phyloP scores from a whole-genome alignment of 805 yeast genomes.

The Saturnispora serradocipensis region DNA sequence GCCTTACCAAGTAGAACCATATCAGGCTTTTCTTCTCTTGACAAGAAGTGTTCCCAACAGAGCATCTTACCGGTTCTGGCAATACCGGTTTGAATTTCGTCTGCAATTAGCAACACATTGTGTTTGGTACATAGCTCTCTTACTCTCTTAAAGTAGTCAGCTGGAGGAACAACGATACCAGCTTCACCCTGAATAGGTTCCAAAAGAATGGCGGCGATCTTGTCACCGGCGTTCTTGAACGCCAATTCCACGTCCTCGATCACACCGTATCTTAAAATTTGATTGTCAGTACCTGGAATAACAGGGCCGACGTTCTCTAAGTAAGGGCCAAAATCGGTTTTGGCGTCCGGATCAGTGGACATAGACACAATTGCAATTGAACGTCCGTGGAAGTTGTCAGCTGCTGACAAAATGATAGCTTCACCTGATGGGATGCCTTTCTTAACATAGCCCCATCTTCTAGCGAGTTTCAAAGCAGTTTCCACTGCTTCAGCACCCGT shows the following conservation, averaged over 20 bases:
- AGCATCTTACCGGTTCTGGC: slow-evolving; percentile 95
- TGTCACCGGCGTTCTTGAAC: slow-evolving; percentile 72
- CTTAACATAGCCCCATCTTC: slow-evolving; percentile 93
- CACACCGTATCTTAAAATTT: slow-evolving; percentile 68
- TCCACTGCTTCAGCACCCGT: slow-evolving; percentile 99
- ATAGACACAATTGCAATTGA: slow-evolving; percentile 90
- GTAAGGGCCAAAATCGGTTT: slow-evolving; percentile 83
- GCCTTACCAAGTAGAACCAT: slow-evolving; percentile 88
- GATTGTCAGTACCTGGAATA: slow-evolving; percentile 59
- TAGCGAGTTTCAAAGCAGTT: slow-evolving; percentile 85
- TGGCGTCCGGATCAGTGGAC: slow-evolving; percentile 88
- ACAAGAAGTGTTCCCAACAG: slow-evolving; percentile 70
- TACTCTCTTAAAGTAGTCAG: slow-evolving; percentile 66
- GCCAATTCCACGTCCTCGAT: slow-evolving; percentile 83
- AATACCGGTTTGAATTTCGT: slow-evolving; percentile 95
- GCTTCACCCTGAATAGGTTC: slow-evolving; percentile 99
- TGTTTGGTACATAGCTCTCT: slow-evolving; percentile 67
- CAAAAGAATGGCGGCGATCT: slow-evolving; percentile 80
- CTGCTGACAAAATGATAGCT: slow-evolving; percentile 82
- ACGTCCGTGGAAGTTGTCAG: slow-evolving; percentile 92
- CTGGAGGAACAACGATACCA: slow-evolving; percentile 91
- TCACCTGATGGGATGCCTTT: slow-evolving; percentile 77
- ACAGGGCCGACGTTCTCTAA: slow-evolving; percentile 74
- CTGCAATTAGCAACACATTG: slow-evolving; percentile 86
- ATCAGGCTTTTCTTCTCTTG: slow-evolving; percentile 73